Conservation (phyloP, 495 filamentous ascomycete species). For the Polyplosphaeria fusca region DNA sequence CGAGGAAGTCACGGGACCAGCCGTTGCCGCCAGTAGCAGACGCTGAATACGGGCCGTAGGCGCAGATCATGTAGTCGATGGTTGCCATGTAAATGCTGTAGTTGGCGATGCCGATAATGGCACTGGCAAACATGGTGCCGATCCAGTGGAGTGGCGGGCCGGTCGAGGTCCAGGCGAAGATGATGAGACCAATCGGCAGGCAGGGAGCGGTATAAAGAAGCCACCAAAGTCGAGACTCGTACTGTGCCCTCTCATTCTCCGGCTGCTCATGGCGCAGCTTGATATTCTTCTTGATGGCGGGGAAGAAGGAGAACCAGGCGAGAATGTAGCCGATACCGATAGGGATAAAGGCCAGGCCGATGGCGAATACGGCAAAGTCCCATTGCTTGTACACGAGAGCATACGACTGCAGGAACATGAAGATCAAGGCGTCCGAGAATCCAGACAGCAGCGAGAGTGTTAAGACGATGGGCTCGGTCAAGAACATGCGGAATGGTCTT, state of each 20-base stretch:
- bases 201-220: slow-evolving; percentile 57
- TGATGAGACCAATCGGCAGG: slow-evolving; percentile 58
- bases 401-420: slow-evolving; percentile 66
- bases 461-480: slow-evolving; percentile 72
- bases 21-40: slow-evolving; percentile 76
- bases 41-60: slow-evolving; percentile 74
- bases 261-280: slow-evolving; percentile 48
- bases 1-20: slow-evolving; percentile 76
- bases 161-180: slow-evolving; percentile 62
- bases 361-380: slow-evolving; percentile 50
- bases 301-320: slow-evolving; percentile 54
- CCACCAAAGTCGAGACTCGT: slow-evolving; percentile 61
- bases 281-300: slow-evolving; percentile 53
- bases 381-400: slow-evolving; percentile 58
- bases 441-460: slow-evolving; percentile 69
- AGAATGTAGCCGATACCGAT: slow-evolving; percentile 61
- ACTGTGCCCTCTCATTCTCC: slow-evolving; percentile 54
- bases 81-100: slow-evolving; percentile 73
- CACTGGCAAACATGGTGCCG: slow-evolving; percentile 59
- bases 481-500: slow-evolving; percentile 75
- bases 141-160: slow-evolving; percentile 63
- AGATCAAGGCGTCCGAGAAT: slow-evolving; percentile 77
- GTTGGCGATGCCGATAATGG: slow-evolving; percentile 67
- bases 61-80: slow-evolving; percentile 81
- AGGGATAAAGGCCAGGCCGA: slow-evolving; percentile 57